Evolutionary conservation across 768 basidiomycete species (phyloP), one percentile per base, ranked within the genome.

Genomic region (Rhodocollybia butyracea): DNA sequence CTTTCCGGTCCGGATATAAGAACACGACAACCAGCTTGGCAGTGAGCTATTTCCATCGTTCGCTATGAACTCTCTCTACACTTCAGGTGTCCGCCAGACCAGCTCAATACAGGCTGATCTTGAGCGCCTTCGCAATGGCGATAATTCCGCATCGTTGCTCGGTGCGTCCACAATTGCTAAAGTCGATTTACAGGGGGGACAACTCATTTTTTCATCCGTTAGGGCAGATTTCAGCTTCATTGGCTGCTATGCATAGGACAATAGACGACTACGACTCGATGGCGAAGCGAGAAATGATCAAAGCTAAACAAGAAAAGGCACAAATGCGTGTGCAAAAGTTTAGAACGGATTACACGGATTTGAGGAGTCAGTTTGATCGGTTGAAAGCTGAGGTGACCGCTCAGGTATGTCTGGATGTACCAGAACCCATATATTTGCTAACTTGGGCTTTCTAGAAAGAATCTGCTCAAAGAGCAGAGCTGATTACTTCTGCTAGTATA

Each of bases 181-280:
- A 42, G 41, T 51, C 57, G 36, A 59, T 48, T n/a, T 17, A 4
- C 27, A 58, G 54, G 56, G 55, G 63, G 57, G 56, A 51, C 38
- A 45, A 46, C 57, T 10, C 3, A 51, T 32, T 42, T 57, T 62
- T 57, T 15, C 67, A 57, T 59, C 58, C 63, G 71, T 69, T 76
- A 95, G 95, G 95, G 70, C 96, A 98, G 81, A 94, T 99, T 71
- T 91, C 92, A 30, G 94, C 95, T n/a, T 94, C 93, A 8, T 77
- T 99, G n/a, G 84, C 93, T 26, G 94, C 94, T 2, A 87, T 98
- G 81, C 87, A 91, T 47, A 76, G 97, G 55, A 94, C 97, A 52
- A 87, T 98, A 59, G 95, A 98, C 58, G 97, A 99, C 66, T 98
- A 96, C 66, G 95, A 98, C 63, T 88, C 90, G 8, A 94, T 98